Evolutionary conservation across 75 land plant species (phyloP), one percentile per base, ranked within the genome.

Genomic region (Pinus albicaulis): DNA sequence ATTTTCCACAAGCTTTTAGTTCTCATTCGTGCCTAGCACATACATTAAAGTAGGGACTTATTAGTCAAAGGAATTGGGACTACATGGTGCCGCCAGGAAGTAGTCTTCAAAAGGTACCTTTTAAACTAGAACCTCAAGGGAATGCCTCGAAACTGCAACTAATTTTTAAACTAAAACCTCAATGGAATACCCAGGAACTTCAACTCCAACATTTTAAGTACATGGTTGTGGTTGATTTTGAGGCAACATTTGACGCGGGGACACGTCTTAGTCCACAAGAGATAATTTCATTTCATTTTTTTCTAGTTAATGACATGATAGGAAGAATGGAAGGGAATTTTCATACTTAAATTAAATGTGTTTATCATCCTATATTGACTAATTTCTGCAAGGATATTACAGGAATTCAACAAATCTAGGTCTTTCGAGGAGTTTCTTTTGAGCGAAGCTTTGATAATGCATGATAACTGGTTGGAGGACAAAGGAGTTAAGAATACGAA

Each of bases 141-240:
- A n/a, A n/a, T n/a, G n/a, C n/a, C n/a, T n/a, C n/a, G n/a, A n/a
- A n/a, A n/a, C n/a, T n/a, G n/a, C n/a, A n/a, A n/a, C 56, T 77
- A 13, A 89, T 85, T 13, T 65, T 76, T 36, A 73, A 79, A 41
- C 71, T 76, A 63, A 4, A 72, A 0, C 28, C 78, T 71, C 85
- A 73, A 65, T 59, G 56, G 59, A 57, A 80, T 62, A 80, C 72
- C 0, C 60, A 75, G 25, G 83, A 80, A 14, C 57, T 57, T 22
- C 82, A 81, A 23, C n/a, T 82, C 20, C 92, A 92, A 79, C 86
- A 92, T 10, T 91, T 93, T 88, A 92, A 91, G 36, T 95, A 93
- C 79, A 89, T 95, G 76, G 92, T 95, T 84, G 98, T 93, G 22
- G 91, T 93, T 79, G 98, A 95, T 76, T 95, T 95, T 87, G 98